Evolutionary conservation across 805 yeast species (phyloP).

Genomic region (Sungouiozyma ichnusensis): DNA sequence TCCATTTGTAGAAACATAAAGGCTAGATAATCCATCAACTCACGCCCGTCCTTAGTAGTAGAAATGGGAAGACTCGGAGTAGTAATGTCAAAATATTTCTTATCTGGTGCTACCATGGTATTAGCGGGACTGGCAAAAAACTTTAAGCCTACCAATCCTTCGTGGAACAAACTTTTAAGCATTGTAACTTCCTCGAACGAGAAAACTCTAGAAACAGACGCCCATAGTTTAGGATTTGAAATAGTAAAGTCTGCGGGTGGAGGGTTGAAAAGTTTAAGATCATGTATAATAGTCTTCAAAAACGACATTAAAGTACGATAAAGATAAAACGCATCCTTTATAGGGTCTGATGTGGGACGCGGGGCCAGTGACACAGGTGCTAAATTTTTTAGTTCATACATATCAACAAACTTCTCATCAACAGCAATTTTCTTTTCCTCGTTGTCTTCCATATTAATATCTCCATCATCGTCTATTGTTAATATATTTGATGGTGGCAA

Average conservation of each 20-base stretch:
- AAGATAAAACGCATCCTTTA: slow-evolving; percentile 79
- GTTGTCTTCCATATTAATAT: slow-evolving; percentile 5
- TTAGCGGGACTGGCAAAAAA: slow-evolving; percentile 48
- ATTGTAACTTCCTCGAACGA: slow-evolving; percentile 75
- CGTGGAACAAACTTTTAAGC: slow-evolving; percentile 66
- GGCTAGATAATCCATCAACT: slow-evolving; percentile 89
- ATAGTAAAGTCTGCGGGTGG: slow-evolving; percentile 50
- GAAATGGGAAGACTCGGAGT: slow-evolving; percentile 80
- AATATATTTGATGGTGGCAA: background rate
- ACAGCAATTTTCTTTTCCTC: slow-evolving; percentile 7
- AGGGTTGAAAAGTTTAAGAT: slow-evolving; percentile 82
- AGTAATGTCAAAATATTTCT: slow-evolving; percentile 46
- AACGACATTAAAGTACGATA: slow-evolving; percentile 86
- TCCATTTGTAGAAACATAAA: slow-evolving; percentile 89
- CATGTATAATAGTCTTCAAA: slow-evolving; percentile 79
- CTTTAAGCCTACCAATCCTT: slow-evolving; percentile 70
- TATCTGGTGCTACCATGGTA: slow-evolving; percentile 15
- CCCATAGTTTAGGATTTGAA: slow-evolving; percentile 55
- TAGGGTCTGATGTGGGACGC: slow-evolving; percentile 43
- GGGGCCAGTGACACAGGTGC: slow-evolving; percentile 54
- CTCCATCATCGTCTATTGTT: slow-evolving; percentile 7
- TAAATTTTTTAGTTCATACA: slow-evolving; percentile 37
- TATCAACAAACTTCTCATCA: slow-evolving; percentile 24
- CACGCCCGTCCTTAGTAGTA: slow-evolving; percentile 87
- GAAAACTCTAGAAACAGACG: slow-evolving; percentile 74